These are phyloP conservation scores for Trichoderma cornu-damae DNA, from an alignment of 2,329 filamentous ascomycete genomes.

Conservation along the genomic window DNA sequence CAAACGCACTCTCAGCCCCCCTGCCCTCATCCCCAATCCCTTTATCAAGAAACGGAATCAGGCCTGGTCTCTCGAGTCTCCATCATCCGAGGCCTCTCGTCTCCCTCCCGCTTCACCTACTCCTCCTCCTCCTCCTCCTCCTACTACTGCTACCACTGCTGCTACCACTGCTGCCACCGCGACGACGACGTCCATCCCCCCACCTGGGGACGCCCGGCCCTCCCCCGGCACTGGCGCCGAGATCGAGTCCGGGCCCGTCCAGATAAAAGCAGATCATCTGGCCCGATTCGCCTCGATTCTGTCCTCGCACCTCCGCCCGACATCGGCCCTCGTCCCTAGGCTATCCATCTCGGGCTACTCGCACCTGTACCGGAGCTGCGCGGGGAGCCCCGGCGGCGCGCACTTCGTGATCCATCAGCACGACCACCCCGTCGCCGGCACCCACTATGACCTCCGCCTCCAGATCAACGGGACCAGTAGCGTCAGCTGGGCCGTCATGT, in stretches of 20 bases:
- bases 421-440: slow-evolving; percentile 64
- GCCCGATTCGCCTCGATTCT: slow-evolving; percentile 36
- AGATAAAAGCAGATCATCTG: slow-evolving; percentile 38
- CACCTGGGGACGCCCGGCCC: slow-evolving; percentile 17
- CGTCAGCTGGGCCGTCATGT: slow-evolving; percentile 61
- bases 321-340: slow-evolving; percentile 24
- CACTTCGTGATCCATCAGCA: slow-evolving; percentile 71
- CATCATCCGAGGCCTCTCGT: background rate
- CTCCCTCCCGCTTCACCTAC: slow-evolving; percentile 9
- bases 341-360: slow-evolving; percentile 35
- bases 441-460: slow-evolving; percentile 64
- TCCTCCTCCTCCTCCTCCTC: background rate
- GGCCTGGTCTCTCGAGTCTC: slow-evolving; percentile 35
- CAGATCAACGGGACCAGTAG: slow-evolving; percentile 65
- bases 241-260: slow-evolving; percentile 38
- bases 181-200: no score
- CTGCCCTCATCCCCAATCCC: slow-evolving; percentile 40
- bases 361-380: slow-evolving; percentile 35
- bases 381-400: slow-evolving; percentile 32
- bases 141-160: slow-evolving; percentile 12
- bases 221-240: slow-evolving; percentile 30
- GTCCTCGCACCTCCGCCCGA: slow-evolving; percentile 25
- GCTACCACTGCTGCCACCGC: background rate
- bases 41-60: slow-evolving; percentile 45
- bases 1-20: slow-evolving; percentile 32